phyloP scores from a whole-genome alignment of 139 green algal species.

The Microglena sp. region DNA sequence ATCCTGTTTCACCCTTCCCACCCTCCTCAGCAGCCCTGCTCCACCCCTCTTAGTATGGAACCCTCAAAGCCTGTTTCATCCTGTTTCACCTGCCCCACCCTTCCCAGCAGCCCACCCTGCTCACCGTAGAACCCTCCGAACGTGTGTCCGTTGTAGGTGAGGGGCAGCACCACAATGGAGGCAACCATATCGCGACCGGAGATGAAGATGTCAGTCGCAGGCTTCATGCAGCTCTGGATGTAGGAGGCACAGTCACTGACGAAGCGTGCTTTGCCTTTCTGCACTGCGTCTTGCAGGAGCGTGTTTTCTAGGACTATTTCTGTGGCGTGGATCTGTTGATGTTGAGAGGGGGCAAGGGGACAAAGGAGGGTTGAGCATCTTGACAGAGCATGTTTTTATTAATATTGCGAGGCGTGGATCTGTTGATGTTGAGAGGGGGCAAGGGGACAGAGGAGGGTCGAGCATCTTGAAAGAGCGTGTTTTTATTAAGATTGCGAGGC shows the following conservation, averaged over 20 bases:
- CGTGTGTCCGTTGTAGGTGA: slow-evolving; percentile 37
- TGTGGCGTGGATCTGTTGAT: slow-evolving; percentile 41
- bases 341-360: too few relatives aligned
- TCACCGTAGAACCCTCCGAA: slow-evolving; percentile 54
- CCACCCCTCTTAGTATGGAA: too few relatives aligned
- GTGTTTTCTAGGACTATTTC: slow-evolving; percentile 52
- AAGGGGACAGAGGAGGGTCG: too few relatives aligned
- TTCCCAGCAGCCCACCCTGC: too few relatives aligned
- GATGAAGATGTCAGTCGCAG: slow-evolving; percentile 54
- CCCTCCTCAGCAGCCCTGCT: too few relatives aligned
- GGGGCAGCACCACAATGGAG: slow-evolving; percentile 49
- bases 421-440: too few relatives aligned
- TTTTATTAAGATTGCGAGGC: slow-evolving; percentile 45
- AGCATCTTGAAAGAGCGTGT: slow-evolving; percentile 50
- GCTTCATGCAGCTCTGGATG: slow-evolving; percentile 52
- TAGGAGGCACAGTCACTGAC: slow-evolving; percentile 47
- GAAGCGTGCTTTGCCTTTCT: slow-evolving; percentile 55
- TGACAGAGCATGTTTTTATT: slow-evolving; percentile 50
- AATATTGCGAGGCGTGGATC: slow-evolving; percentile 42
- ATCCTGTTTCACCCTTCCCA: too few relatives aligned
- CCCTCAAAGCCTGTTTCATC: too few relatives aligned
- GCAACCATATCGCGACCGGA: slow-evolving; percentile 39
- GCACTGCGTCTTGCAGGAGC: slow-evolving; percentile 44
- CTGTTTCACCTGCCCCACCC: too few relatives aligned
- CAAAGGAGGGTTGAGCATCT: slow-evolving; percentile 20